Conservation (phyloP, 768 basidiomycete species). For the Rhodotorula diobovata region DNA sequence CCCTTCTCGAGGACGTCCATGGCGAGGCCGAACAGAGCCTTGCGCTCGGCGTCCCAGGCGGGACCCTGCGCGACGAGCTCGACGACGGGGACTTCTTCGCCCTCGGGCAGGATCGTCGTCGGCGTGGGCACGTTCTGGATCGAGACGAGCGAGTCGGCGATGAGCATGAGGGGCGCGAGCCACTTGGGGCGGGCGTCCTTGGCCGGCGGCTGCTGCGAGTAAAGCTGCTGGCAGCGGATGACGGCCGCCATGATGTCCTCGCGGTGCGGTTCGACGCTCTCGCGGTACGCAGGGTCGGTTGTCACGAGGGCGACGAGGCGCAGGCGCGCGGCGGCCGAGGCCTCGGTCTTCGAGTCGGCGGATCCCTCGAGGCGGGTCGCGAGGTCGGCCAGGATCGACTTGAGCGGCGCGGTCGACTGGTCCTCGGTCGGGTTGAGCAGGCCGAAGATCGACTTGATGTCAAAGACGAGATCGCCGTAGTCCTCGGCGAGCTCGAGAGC, state of each 20-base stretch:
- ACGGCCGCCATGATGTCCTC: conserved; percentile 39
- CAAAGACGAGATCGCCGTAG: conserved; percentile 81
- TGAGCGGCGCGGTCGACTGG: conserved; percentile 55
- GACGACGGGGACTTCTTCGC: conserved; percentile 50
- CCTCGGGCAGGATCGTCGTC: conserved; percentile 65
- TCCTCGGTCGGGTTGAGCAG: conserved; percentile 17
- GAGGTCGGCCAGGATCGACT: conserved; percentile 71
- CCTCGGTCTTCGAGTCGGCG: conserved; percentile 53
- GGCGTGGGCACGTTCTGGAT: conserved; percentile 66
- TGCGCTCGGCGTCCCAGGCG: conserved; percentile 58
- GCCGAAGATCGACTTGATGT: conserved; percentile 60
- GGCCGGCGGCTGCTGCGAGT: conserved; percentile 16
- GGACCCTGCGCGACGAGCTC: conserved; percentile 58
- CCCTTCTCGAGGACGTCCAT: conserved; percentile 64
- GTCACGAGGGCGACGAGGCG: conserved; percentile 79
- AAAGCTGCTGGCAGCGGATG: conserved; percentile 21
- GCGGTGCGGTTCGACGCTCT: conserved; percentile 33
- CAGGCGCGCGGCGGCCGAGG: conserved; percentile 72
- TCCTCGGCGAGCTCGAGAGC: conserved; percentile 78
- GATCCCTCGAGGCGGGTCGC: conserved; percentile 52
- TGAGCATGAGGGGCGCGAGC: conserved; percentile 78
- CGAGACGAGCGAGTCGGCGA: conserved; percentile 75
- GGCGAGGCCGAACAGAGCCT: conserved; percentile 69
- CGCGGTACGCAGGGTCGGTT: conserved; percentile 60
- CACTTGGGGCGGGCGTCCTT: conserved; percentile 64